phyloP scores from a whole-genome alignment of 2,329 filamentous ascomycete species.

The Aureobasidium sp. region DNA sequence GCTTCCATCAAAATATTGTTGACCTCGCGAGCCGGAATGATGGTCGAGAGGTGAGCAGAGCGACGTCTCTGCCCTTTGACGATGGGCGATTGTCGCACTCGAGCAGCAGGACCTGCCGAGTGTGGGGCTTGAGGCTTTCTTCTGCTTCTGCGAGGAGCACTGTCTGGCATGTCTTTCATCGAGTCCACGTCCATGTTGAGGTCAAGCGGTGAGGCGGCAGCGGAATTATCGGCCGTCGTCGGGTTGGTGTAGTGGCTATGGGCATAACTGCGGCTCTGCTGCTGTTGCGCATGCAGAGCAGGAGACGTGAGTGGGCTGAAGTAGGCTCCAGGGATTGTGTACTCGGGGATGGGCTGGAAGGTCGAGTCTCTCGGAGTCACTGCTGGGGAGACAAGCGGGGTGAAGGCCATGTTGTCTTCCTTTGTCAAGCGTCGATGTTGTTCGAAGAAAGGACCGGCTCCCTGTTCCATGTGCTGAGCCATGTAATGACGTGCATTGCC shows the following conservation, averaged over 20 bases:
- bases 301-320: conserved; percentile 80
- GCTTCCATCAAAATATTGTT: conserved; percentile 35
- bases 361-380: conserved; percentile 71
- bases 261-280: conserved; percentile 31
- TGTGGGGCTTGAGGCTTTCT: conserved; percentile 48
- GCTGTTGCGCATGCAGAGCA: conserved; percentile 64
- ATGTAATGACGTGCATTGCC: conserved; percentile 51
- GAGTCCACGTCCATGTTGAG: conserved; percentile 35
- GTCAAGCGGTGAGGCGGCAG: conserved; percentile 43
- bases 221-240: conserved; percentile 48
- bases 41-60: conserved; percentile 38
- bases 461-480: conserved; percentile 42
- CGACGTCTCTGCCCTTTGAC: conserved; percentile 55
- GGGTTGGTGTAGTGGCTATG: conserved; percentile 40
- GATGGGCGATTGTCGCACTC: conserved; percentile 64
- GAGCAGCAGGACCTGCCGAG: conserved; percentile 35
- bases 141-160: conserved; percentile 23
- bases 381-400: conserved; percentile 74
- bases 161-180: conserved; percentile 33
- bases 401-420: conserved; percentile 69
- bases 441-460: conserved; percentile 59
- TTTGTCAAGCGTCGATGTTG: conserved; percentile 46
- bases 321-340: conserved; percentile 62
- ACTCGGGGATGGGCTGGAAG: conserved; percentile 50
- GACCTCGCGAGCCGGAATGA: conserved; percentile 41